Conservation (phyloP, 1,284 basidiomycete species). For the Ustilago crameri region DNA sequence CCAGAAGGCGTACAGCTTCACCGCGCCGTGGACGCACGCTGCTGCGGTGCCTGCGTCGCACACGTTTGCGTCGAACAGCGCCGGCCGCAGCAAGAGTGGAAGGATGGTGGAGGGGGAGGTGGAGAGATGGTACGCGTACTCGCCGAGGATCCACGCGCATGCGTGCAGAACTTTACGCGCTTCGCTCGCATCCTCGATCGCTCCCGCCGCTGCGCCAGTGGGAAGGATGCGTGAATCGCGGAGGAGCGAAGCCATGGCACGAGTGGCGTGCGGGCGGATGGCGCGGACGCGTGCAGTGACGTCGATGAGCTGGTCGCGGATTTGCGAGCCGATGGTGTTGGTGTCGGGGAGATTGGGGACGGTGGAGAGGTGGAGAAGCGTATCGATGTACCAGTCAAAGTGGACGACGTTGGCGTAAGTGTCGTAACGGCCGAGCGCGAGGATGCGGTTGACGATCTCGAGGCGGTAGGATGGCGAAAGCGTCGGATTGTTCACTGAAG, state of each 20-base stretch:
- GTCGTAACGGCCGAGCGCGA: conserved; percentile 82
- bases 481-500: conserved; percentile 59
- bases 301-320: conserved; percentile 86
- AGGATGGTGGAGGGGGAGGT: conserved; percentile 55
- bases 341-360: conserved; percentile 74
- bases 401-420: conserved; percentile 88
- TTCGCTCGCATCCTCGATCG: conserved; percentile 24
- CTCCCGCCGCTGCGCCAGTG: conserved; percentile 69
- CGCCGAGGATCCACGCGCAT: conserved; percentile 93
- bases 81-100: conserved; percentile 72
- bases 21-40: conserved; percentile 80
- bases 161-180: conserved; percentile 81
- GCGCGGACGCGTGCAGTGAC: conserved; percentile 83
- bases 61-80: conserved; percentile 29
- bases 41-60: conserved; percentile 41
- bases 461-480: conserved; percentile 82
- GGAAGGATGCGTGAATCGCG: conserved; percentile 72
- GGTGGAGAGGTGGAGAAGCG: conserved; percentile 76
- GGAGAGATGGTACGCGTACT: conserved; percentile 75
- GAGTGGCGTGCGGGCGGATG: conserved; percentile 81
- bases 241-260: conserved; percentile 81
- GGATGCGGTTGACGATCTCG: conserved; percentile 80
- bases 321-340: conserved; percentile 75
- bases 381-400: conserved; percentile 96
- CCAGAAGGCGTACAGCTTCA: conserved; percentile 89